Evolutionary conservation across 2,329 filamentous ascomycete genomes (phyloP), one percentile per base, ranked within the genome.

Genomic region (Cucurbitaria berberidis): DNA sequence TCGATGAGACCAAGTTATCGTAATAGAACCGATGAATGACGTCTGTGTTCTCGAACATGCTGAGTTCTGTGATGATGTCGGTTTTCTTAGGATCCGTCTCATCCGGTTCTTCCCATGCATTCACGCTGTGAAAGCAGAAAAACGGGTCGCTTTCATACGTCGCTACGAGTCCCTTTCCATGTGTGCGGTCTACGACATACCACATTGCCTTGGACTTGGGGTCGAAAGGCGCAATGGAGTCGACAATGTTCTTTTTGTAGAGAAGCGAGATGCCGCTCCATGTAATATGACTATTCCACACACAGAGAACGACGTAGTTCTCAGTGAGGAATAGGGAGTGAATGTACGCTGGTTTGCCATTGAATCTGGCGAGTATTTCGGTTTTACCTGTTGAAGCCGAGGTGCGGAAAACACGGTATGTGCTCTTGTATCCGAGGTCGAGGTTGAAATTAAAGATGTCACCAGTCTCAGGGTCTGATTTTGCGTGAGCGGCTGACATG

Each of bases 401-500:
- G 2, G 86, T 83, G 1, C 82, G 77, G 72, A 93, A 95, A 15
- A 95, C 68, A 15, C 88, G 85, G 68, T 93, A 95, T 0, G 80
- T 84, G 0, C 84, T 72, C 0, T 67, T 69, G 0, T 70, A 74
- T 0, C 86, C 86, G 16, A 90, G 70, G 0, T 86, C 81, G n/a
- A 93, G 82, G 66, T 96, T 96, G 76, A 85, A 93, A 74, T 95
- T 96, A 80, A 85, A 93, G 6, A 90, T 68, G 58, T 95, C 90
- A 6, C 91, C 90, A 0, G 87, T 92, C 0, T 76, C 73, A 0
- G 88, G 89, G 68, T 95, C 90, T 0, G 84, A 82, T 48, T 88
- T 86, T 0, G 88, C 85, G 69, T 96, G 91, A 0, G 91, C 84
- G 34, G 84, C 87, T 1, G 88, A 87, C 13, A 90, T 69, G 0